Percentiles rank a stretch among this genome's conserved stretches.
phyloP scores from a whole-genome alignment of 1,284 basidiomycete genomes.

The Crucibulum parvulum region DNA sequence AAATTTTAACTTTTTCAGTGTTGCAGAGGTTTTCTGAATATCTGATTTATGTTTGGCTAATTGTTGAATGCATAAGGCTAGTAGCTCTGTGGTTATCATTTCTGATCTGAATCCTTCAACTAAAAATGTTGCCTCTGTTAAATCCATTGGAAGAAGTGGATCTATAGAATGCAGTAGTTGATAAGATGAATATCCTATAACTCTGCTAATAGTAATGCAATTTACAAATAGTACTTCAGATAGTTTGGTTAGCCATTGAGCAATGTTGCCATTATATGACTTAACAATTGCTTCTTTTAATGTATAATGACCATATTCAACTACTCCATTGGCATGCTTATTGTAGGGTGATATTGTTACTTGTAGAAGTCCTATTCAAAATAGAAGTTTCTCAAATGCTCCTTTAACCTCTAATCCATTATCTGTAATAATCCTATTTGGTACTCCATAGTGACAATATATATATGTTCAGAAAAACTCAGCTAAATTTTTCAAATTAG shows the following conservation, averaged over 20 bases:
- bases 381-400: constrained; percentile 23
- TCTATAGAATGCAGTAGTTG: constrained; percentile 18
- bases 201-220: constrained; percentile 14
- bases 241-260: no score
- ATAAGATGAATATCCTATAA: constrained; percentile 21
- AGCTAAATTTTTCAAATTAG: constrained; percentile 21
- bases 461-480: constrained; percentile 35
- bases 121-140: constrained; percentile 21
- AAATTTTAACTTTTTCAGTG: constrained; percentile 9
- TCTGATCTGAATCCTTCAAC: constrained; percentile 10
- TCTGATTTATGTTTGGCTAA: constrained; percentile 3
- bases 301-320: constrained; percentile 17
- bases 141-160: constrained; percentile 24
- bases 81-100: constrained; percentile 13
- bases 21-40: constrained; percentile 1
- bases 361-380: constrained; percentile 32
- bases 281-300: background rate
- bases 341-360: no score
- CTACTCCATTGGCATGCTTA: no score
- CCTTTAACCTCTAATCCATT: constrained; percentile 36
- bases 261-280: background rate
- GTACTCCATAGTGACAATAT: constrained; percentile 36
- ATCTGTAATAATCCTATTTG: constrained; percentile 33
- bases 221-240: constrained; percentile 12
- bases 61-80: constrained; percentile 12